Evolutionary conservation across 2,329 filamentous ascomycete genomes (phyloP), one percentile per base, ranked within the genome.

Genomic region (Spiromastix sp.): DNA sequence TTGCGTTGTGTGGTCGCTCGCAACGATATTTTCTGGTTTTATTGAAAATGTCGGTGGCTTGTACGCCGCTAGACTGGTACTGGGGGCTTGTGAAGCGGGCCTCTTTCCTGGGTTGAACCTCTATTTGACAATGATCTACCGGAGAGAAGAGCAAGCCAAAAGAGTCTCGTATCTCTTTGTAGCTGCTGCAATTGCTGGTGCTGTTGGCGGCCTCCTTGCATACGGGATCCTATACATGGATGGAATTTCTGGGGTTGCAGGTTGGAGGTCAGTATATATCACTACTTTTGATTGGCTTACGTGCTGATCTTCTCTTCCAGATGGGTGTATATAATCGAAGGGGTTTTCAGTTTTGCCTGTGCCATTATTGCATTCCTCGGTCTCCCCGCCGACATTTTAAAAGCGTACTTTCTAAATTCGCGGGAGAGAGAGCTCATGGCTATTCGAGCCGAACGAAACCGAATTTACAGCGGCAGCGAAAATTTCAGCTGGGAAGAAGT

Each of bases 401-500:
- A 60, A 1, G 68, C 69, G 2, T 68, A 65, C 42, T 73, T 71
- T 37, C 52, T 71, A 22, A 67, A 46, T 22, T 51, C 52, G 1
- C 62, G 70, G 31, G 66, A 73, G 43, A 66, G 59, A 44, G 55
- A 59, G 34, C 59, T 74, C 51, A 72, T 73, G 68, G 50, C 55
- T 5, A 52, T 67, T 17, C 62, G 71, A 5, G 61, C 59, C 26
- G 56, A 58, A 13, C 66, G 67, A 38, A 50, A 60, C 3, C 56
- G 55, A 2, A 57, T 61, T 33, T 74, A 74, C 40, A 67, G 67
- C 58, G 67, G 70, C 22, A 60, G 54, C 24, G 65, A 67, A 4
- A 51, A 67, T 11, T 72, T 74, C 39, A 61, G 56, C 38, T 71
- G 65, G 68, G 51, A 55, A 4, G 69, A 74, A 45, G 57, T 74